phyloP scores from a whole-genome alignment of 306 rosid species.

The Amphicarpaea edgeworthii region DNA sequence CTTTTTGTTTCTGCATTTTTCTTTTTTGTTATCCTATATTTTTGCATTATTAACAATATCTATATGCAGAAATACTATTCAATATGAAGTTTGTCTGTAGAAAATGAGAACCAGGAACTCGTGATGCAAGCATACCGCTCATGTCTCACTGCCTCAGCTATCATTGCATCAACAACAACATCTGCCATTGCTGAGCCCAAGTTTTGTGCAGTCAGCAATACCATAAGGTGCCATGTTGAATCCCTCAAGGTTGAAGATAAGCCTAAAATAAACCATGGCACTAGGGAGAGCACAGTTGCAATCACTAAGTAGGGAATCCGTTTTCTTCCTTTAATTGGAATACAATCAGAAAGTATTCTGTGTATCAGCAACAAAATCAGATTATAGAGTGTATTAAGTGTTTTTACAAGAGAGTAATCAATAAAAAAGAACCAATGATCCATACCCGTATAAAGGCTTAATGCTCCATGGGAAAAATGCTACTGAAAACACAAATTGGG shows the following conservation, averaged over 20 bases:
- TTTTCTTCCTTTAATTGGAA: slow-evolving; percentile 83
- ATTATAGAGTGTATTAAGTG: slow-evolving; percentile 20
- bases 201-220: slow-evolving; percentile 76
- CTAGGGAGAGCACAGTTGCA: slow-evolving; percentile 81
- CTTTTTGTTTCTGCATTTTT: neutral
- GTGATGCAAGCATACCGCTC: slow-evolving; percentile 63
- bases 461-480: slow-evolving; percentile 93
- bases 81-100: neutral
- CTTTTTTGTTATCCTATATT: neutral
- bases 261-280: slow-evolving; percentile 82
- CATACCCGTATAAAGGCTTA: slow-evolving; percentile 87
- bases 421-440: slow-evolving; percentile 23
- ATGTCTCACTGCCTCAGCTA: slow-evolving; percentile 84
- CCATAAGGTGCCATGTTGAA: slow-evolving; percentile 72
- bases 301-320: slow-evolving; percentile 83
- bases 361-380: slow-evolving; percentile 47
- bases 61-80: slow-evolving; percentile 34
- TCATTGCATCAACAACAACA: slow-evolving; percentile 95
- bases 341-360: slow-evolving; percentile 88
- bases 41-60: slow-evolving; percentile 20
- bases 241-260: slow-evolving; percentile 60
- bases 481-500: slow-evolving; percentile 76
- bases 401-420: neutral
- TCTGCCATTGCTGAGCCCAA: slow-evolving; percentile 93
- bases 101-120: slow-evolving; percentile 37